Evolutionary conservation across 805 yeast species (phyloP), one percentile per base, ranked within the genome.

Genomic region (Torulaspora quercuum): DNA sequence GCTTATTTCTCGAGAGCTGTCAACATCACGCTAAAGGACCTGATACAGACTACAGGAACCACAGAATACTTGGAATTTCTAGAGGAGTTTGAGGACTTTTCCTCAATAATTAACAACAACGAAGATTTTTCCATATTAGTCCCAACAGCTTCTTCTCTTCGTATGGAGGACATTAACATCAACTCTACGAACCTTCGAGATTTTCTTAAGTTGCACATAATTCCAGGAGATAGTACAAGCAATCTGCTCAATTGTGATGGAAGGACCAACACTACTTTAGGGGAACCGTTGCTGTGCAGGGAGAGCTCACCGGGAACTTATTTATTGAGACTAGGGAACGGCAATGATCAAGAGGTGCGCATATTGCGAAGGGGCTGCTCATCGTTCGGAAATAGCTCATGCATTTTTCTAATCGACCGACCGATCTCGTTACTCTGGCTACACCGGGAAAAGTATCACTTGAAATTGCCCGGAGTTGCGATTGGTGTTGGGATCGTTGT

Each of bases 381-480:
- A 0, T 63, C 74, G 4, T 40, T 48, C 5, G 52, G 57, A 20
- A 44, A 51, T 3, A 45, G 50, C 3, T 55, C 72, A 3, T 83
- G 89, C 45, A 71, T 84, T 1, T 77, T 81, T 44, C 53, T 80
- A 2, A 65, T 83, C 29, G 90, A 84, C 45, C 68, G 76, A 32
- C 86, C 89, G 2, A 63, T 84, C n/a, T 72, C 74, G 24, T 70
- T 81, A 15, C 55, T 59, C 1, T 83, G 94, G 92, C 55, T 80
- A 5, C 70, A 71, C 20, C 54, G 53, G n/a, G 64, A 59, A 53
- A 69, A 13, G 70, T 64, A 78, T 29, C 82, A 74, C 41, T 58
- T 83, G 15, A 80, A 73, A 42, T 60, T 84, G 23, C 88, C 92
- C 5, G 69, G 76, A 35, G 69, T 80, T 12, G 84, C 90, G 9